phyloP scores from a whole-genome alignment of 2,329 filamentous ascomycete genomes.

The Alternaria arborescens region DNA sequence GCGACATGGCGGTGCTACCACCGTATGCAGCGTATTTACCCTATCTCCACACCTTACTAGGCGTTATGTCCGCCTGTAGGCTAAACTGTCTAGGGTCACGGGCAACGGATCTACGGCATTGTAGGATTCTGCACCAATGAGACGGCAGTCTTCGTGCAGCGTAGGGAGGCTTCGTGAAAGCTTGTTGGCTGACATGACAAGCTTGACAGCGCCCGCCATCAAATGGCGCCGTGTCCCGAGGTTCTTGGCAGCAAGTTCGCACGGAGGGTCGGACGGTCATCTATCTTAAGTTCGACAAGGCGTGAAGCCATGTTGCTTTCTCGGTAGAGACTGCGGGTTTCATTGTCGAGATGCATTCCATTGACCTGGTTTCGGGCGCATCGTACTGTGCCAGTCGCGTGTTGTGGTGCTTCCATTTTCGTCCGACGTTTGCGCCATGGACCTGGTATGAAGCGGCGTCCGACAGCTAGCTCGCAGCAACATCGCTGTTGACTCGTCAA shows the following conservation, averaged over 20 bases:
- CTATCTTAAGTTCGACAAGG: neutral
- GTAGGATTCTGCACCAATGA: constrained; percentile 3
- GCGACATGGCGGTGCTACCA: neutral
- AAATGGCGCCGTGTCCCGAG: neutral
- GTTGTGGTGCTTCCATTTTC: neutral
- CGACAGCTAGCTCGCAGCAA: neutral
- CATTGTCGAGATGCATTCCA: neutral
- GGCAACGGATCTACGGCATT: neutral
- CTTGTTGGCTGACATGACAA: neutral
- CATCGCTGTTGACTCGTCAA: neutral
- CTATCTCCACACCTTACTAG: neutral
- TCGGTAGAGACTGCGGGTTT: neutral
- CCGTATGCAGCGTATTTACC: neutral
- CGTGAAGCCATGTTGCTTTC: neutral
- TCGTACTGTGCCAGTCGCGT: neutral
- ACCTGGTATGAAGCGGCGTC: neutral
- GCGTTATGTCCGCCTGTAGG: neutral
- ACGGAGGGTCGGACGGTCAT: constrained; percentile 15
- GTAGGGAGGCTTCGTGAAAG: neutral
- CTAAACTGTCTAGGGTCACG: neutral
- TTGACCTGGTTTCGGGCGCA: constrained; percentile 7
- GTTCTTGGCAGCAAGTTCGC: neutral
- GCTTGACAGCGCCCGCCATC: constrained; percentile 1
- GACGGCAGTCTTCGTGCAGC: neutral
- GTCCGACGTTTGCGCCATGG: neutral